phyloP scores from a whole-genome alignment of 164 flowering plant genomes.

The Chimonanthus praecox region DNA sequence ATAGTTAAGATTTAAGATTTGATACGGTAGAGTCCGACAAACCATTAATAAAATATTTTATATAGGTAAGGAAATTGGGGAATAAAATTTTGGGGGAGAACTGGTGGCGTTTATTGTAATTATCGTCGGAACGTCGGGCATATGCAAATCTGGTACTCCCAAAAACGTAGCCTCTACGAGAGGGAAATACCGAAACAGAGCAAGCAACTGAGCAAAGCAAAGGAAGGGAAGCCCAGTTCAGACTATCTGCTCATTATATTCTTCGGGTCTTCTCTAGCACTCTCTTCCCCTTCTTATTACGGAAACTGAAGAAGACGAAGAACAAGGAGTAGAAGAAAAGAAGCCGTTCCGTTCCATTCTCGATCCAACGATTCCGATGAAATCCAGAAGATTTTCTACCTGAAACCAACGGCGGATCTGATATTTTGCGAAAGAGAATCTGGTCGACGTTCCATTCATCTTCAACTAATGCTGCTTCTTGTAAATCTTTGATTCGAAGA shows the following conservation, averaged over 20 bases:
- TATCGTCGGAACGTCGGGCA: not conserved
- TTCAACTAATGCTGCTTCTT: not conserved
- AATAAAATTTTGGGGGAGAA: too few species aligned
- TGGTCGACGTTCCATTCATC: not conserved
- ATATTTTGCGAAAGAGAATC: not conserved
- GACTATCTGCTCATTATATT: not conserved
- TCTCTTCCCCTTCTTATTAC: not conserved
- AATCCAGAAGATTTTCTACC: not conserved
- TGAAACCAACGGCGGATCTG: not conserved
- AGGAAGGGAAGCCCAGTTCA: not conserved
- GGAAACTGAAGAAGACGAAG: not conserved
- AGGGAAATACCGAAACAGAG: not conserved
- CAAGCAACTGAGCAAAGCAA: not conserved
- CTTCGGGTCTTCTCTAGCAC: not conserved
- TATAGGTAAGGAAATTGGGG: too few species aligned
- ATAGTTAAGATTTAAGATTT: too few species aligned
- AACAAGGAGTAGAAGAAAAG: not conserved
- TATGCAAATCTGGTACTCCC: not conserved
- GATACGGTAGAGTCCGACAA: too few species aligned
- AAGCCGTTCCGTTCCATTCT: not conserved
- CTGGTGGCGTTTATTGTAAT: not conserved
- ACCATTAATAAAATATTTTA: too few species aligned
- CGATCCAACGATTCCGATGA: not conserved
- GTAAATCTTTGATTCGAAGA: not conserved
- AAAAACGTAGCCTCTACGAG: conserved; percentile 9